Percentiles rank a stretch among this genome's conserved stretches.
phyloP scores from a whole-genome alignment of 805 yeast genomes.

The Candida silvatica region DNA sequence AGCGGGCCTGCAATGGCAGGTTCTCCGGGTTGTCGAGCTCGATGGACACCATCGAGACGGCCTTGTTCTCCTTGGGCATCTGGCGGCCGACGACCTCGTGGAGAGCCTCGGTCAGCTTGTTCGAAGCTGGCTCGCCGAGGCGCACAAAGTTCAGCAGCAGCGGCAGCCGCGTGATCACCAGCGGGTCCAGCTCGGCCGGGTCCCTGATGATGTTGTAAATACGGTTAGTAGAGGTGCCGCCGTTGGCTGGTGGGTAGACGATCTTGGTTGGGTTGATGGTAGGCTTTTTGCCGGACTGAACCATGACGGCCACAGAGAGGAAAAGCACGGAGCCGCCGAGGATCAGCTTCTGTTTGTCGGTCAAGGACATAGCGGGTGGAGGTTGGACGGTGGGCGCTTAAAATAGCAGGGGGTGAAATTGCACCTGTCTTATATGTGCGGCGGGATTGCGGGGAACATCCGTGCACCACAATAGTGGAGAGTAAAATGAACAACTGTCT shows the following conservation, averaged over 20 bases:
- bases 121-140: slow-evolving; percentile 53
- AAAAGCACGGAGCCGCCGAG: slow-evolving; percentile 19
- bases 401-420: too few relatives aligned
- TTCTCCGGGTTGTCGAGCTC: slow-evolving; percentile 63
- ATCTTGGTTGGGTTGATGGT: slow-evolving; percentile 22
- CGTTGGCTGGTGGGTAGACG: slow-evolving; percentile 28
- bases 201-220: slow-evolving; percentile 46
- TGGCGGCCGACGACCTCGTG: slow-evolving; percentile 41
- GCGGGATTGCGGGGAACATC: too few relatives aligned
- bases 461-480: too few relatives aligned
- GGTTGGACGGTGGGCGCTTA: too few relatives aligned
- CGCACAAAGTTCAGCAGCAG: slow-evolving; percentile 64
- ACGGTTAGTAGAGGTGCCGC: slow-evolving; percentile 24
- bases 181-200: slow-evolving; percentile 49
- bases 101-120: slow-evolving; percentile 54
- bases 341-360: slow-evolving; percentile 23
- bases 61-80: slow-evolving; percentile 30
- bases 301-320: slow-evolving; percentile 17
- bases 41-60: slow-evolving; percentile 59
- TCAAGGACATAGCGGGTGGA: slow-evolving; percentile 9
- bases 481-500: too few relatives aligned
- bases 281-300: slow-evolving; percentile 20
- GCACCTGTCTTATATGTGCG: too few relatives aligned
- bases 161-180: slow-evolving; percentile 48
- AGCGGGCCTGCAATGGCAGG: slow-evolving; percentile 47